phyloP scores from a whole-genome alignment of 129 eudicot species.

The Gnaphalium uliginosum region DNA sequence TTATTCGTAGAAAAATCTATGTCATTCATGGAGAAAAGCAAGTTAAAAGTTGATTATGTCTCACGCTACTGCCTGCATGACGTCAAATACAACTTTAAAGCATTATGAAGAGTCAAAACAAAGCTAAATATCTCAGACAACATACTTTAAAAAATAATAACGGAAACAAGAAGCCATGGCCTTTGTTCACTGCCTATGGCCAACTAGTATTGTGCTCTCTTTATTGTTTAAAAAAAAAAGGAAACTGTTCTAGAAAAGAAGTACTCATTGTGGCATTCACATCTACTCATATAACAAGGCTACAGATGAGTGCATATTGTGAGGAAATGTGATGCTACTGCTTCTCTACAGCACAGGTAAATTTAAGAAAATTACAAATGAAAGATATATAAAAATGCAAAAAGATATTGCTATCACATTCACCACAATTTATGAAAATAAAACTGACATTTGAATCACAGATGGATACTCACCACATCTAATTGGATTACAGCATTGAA shows the following conservation, averaged over 20 bases:
- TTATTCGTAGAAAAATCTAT: neutral
- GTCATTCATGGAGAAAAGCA: slow-evolving; percentile 7
- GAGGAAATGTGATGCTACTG: too few relatives aligned
- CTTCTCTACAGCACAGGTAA: too few relatives aligned
- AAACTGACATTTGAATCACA: neutral
- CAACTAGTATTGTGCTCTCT: neutral
- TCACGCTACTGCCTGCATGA: slow-evolving; percentile 6
- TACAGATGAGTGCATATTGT: neutral
- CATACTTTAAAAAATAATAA: too few relatives aligned
- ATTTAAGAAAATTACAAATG: too few relatives aligned
- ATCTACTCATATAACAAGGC: neutral
- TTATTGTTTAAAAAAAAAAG: neutral
- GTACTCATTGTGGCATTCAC: neutral
- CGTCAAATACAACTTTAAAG: slow-evolving; percentile 11
- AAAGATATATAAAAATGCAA: too few relatives aligned
- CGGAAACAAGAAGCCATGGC: too few relatives aligned
- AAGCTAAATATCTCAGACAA: neutral
- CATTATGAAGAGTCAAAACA: slow-evolving; percentile 8
- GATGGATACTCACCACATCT: slow-evolving; percentile 63
- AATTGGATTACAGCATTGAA: slow-evolving; percentile 54
- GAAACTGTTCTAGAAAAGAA: neutral
- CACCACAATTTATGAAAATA: neutral
- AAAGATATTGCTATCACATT: too few relatives aligned
- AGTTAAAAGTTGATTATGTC: neutral
- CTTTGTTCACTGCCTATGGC: neutral